Base-by-base conservation (phyloP, 1,284 basidiomycete genomes). In the Ceratobasidium sp. region DNA sequence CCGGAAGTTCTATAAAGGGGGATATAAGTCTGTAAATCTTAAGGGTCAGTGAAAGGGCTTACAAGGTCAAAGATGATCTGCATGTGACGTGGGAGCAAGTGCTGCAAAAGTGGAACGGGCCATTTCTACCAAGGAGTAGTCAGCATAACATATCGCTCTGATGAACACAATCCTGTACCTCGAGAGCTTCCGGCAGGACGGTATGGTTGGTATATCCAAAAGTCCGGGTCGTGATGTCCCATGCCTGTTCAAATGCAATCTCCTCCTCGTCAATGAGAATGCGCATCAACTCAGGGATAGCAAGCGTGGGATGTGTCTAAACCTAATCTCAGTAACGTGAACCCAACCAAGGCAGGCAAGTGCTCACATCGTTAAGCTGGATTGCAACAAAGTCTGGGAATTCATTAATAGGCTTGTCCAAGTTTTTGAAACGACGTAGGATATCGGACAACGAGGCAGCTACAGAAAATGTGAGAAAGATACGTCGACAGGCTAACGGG, bases 161-260 rank as follows among this genome's bases (percentile, higher is more conserved):
- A n/a, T n/a, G n/a, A n/a, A n/a, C n/a, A n/a, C n/a, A n/a, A n/a
- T n/a, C n/a, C n/a, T n/a, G n/a, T 49, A 69, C 35, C 55, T 49
- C 35, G 20, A 70, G 50, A 15, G 62, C 70, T 53, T 77, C 77
- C 6, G 77, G 77, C 10, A 78, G 70, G 38, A 93, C 91, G 2
- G 92, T 94, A 79, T 95, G 93, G 77, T 96, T 96, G 20, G 94
- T 96, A 82, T 94, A 97, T 78, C 92, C 93, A 81, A 96, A 95
- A 5, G 91, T 93, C 78, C 90, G 89, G 57, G 87, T 93, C 47
- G 89, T 87, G 74, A 97, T 93, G 31, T 84, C 80, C 95, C 95
- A 97, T 0, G 95, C 94, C 12, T 80, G 77, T 72, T 87, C 86
- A 88, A 93, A 97, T 0, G 82, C 76, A n/a, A 94, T 76, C 43